Evolutionary conservation across 2,329 filamentous ascomycete genomes (phyloP), one percentile per base, ranked within the genome.

Genomic region (Meredithiella fracta): DNA sequence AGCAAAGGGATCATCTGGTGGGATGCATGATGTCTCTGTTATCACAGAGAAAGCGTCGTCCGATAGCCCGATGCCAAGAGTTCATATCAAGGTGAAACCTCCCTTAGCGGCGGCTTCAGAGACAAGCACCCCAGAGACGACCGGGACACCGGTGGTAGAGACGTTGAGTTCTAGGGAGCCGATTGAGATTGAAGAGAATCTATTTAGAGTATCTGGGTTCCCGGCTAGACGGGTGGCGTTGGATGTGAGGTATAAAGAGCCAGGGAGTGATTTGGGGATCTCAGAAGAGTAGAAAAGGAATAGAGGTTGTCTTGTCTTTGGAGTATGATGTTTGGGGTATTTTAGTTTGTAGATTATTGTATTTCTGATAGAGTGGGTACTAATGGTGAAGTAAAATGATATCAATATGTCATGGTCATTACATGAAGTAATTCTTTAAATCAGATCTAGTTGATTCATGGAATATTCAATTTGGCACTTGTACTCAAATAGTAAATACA

Each of bases 221-320:
- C 56, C 23, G 8, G 56, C 55, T 9, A 53, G 59, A 15, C 56
- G 55, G 20, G 56, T 26, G 20, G 56, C 57, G 31, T 29, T 34
- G 50, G 42, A 31, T 26, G 64, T 71, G 15, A 69, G 67, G 59
- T 72, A 72, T 59, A 66, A 63, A 26, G 68, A 69, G 8, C 50
- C 50, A 38, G 31, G 25, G 11, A 40, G 50, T 40, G 50, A 52
- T 14, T 37, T 38, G 50, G 50, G 34, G n/a, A 9, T 52, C 7
- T 37, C 17, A 60, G 64, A 64, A 44, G 64, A 66, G n/a, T 15
- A 22, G 31, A 17, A 49, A 25, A n/a, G 22, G 4, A 9, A 2
- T 49, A 11, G 20, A 49, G 3, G 23, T 11, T 49, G 34, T 38
- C 20, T 23, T 52, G 31, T 11, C 22, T n/a, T 52, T 38, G 17